These are phyloP conservation scores for Solanum chmielewskii DNA, from an alignment of 257 asterid genomes.

Conservation along the genomic window DNA sequence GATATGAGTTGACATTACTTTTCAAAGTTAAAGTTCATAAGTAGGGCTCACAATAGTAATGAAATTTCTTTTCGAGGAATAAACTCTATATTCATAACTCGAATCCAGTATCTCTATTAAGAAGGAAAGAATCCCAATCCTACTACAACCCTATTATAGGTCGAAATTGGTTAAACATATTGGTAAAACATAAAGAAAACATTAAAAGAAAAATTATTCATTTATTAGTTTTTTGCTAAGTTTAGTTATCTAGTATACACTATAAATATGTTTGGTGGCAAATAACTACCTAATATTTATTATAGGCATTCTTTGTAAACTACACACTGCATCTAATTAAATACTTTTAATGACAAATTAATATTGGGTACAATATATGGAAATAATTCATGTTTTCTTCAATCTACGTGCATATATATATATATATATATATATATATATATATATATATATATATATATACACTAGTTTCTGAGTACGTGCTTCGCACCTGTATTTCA, in stretches of 20 bases:
- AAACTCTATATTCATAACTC: too few relatives aligned
- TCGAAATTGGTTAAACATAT: neutral
- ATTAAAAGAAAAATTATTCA: neutral
- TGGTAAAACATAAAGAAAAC: neutral
- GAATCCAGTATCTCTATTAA: fast-evolving
- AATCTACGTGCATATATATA: neutral
- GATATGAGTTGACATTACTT: neutral
- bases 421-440: neutral
- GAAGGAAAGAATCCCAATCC: too few relatives aligned
- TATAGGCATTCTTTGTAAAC: neutral
- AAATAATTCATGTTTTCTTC: neutral
- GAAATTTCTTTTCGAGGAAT: too few relatives aligned
- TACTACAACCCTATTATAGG: neutral
- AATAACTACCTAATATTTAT: neutral
- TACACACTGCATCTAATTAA: neutral
- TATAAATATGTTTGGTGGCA: neutral
- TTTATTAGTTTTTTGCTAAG: neutral
- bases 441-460: too few relatives aligned
- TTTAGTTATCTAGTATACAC: neutral
- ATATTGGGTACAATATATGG: neutral
- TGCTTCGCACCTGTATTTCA: too few relatives aligned
- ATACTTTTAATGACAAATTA: neutral
- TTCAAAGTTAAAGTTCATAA: neutral
- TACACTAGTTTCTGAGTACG: too few relatives aligned
- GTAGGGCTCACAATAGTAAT: neutral